phyloP scores from a whole-genome alignment of 2,329 filamentous ascomycete species.

The Apiospora arundinis region DNA sequence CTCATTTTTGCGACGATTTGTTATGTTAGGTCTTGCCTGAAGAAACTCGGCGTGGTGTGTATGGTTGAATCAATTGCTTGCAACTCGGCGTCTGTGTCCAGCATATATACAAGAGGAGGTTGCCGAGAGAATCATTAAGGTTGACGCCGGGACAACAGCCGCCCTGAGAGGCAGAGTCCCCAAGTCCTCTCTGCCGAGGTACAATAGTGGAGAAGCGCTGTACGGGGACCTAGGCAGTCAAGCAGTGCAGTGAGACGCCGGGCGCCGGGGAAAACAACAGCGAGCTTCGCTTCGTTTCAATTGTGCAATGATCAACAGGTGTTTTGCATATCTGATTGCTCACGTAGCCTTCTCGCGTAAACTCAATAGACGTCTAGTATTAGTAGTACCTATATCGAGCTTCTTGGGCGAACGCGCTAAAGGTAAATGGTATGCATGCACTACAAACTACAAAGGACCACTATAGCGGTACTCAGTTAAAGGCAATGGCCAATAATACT shows the following conservation, averaged over 20 bases:
- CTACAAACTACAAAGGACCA: not conserved
- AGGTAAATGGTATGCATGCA: not conserved
- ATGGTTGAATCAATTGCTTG: not conserved
- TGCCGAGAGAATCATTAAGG: slow-evolving; percentile 20
- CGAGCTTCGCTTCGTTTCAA: not conserved
- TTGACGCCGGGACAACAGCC: slow-evolving; percentile 17
- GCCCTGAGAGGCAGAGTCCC: slow-evolving; percentile 9
- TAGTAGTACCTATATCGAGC: too few relatives aligned
- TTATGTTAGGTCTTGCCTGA: not conserved
- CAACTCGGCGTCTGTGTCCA: not conserved
- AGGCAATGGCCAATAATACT: not conserved
- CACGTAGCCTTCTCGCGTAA: not conserved
- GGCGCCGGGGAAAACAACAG: not conserved
- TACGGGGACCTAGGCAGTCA: not conserved
- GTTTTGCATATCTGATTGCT: not conserved
- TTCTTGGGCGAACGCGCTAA: not conserved
- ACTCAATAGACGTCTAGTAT: not conserved
- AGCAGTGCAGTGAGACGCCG: not conserved
- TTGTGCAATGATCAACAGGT: not conserved
- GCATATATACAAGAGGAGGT: not conserved
- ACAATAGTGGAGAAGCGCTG: slow-evolving; percentile 25
- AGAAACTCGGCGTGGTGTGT: not conserved
- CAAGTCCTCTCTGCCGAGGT: slow-evolving; percentile 26
- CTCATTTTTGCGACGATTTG: slow-evolving; percentile 42
- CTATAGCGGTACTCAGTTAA: not conserved